These are phyloP conservation scores for Phellinidium pouzarii DNA, from an alignment of 1,284 basidiomycete genomes.

Conservation along the genomic window DNA sequence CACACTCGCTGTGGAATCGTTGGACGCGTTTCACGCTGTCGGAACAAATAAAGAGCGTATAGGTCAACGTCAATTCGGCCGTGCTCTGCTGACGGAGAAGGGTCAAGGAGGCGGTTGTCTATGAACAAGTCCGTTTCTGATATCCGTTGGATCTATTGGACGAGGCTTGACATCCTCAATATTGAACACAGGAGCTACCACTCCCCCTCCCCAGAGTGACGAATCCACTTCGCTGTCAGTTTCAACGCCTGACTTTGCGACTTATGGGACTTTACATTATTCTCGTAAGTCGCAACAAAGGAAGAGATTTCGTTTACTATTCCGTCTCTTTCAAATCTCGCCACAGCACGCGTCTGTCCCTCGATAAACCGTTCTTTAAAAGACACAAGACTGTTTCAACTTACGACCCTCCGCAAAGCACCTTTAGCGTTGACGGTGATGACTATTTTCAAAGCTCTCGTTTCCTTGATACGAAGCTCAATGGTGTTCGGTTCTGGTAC, in stretches of 20 bases:
- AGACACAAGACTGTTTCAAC: slow-evolving; percentile 53
- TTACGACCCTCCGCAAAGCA: slow-evolving; percentile 53
- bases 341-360: slow-evolving; percentile 13
- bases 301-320: slow-evolving; percentile 27
- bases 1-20: too few relatives aligned
- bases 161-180: slow-evolving; percentile 36
- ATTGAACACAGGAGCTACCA: slow-evolving; percentile 38
- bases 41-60: too few relatives aligned
- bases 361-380: slow-evolving; percentile 30
- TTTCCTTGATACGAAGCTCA: slow-evolving; percentile 63
- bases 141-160: slow-evolving; percentile 21
- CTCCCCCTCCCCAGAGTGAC: neutral
- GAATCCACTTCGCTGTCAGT: slow-evolving; percentile 27
- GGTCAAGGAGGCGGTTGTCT: neutral
- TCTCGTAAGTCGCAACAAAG: slow-evolving; percentile 24
- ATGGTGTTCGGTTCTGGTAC: slow-evolving; percentile 91
- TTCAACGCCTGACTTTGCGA: slow-evolving; percentile 22
- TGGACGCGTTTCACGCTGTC: too few relatives aligned
- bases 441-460: slow-evolving; percentile 28
- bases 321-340: slow-evolving; percentile 28
- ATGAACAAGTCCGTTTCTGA: slow-evolving; percentile 14
- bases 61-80: too few relatives aligned
- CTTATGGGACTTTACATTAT: slow-evolving; percentile 47
- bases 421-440: slow-evolving; percentile 27
- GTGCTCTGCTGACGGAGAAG: neutral